Evolutionary conservation across 1,284 basidiomycete genomes (phyloP), one percentile per base, ranked within the genome.

Genomic region (Volvariella surrecta): DNA sequence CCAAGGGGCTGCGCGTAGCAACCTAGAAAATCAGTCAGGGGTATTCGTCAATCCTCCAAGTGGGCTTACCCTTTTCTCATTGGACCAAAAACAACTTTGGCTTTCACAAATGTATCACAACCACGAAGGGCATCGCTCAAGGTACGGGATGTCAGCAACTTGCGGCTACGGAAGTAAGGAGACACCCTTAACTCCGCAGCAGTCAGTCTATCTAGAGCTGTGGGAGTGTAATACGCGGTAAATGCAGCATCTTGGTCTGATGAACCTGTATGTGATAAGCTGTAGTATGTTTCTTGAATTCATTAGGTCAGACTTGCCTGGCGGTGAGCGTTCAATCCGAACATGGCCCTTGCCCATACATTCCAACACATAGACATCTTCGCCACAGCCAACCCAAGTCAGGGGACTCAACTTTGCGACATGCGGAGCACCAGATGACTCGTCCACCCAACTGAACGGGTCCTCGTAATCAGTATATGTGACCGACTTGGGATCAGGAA

Each of bases 341-440:
- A 96, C 68, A 55, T 76, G 77, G 0, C 92, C 91, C 46, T 73
- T 74, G 3, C 79, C 80, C 15, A 93, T 60, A 46, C 88, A 79
- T 50, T 93, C 87, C 1, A 98, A 68, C 7, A 96, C 74, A 58
- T 86, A 90, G 4, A 76, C 61, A 17, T 81, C 71, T 2, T 69
- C 68, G 0, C 92, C 90, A 52, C 89, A 92, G 7, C 80, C 78
- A 3, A 96, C 85, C 94, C 93, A 92, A 0, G 82, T 75, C 52
- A 76, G 60, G 35, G 54, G 54, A 51, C 76, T 79, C 43, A 82
- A 43, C 39, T 60, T 60, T 4, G 58, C 50, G 19, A 83, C 63
- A 48, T 82, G 70, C 32, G 78, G 71, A 40, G 73, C 61, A 18
- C 80, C 73, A 20, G 72, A 70, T 32, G 68, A 62, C 47, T 71